A percentile compares a stretch with the other conserved stretches of the same genome.
Evolutionary conservation across 1,284 basidiomycete genomes (phyloP).

Genomic region (Cutaneotrichosporon dermatis): DNA sequence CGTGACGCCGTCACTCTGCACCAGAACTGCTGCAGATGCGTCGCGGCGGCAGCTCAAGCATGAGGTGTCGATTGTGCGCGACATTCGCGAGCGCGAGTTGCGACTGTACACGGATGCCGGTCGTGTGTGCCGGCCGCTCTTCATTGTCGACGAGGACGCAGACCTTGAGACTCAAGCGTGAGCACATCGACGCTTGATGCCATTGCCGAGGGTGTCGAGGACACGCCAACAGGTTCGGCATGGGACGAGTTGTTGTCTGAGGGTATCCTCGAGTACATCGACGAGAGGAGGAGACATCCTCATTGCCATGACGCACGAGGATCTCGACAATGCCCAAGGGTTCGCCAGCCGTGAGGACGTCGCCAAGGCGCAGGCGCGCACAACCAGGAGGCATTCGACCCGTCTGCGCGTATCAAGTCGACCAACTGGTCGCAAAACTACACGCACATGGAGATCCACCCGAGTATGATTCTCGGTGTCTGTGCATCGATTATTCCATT

Average conservation of each 20-base stretch:
- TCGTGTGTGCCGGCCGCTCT: slow-evolving; percentile 90
- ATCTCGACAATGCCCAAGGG: slow-evolving; percentile 69
- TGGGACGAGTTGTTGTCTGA: slow-evolving; percentile 83
- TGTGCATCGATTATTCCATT: slow-evolving; percentile 99
- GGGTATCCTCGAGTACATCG: slow-evolving; percentile 89
- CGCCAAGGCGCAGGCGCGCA: slow-evolving; percentile 51
- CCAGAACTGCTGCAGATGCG: slow-evolving; percentile 87
- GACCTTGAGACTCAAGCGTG: slow-evolving; percentile 74
- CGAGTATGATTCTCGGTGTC: slow-evolving; percentile 97
- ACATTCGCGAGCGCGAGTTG: slow-evolving; percentile 92
- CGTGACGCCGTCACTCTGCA: slow-evolving; percentile 89
- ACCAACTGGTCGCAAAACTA: slow-evolving; percentile 78
- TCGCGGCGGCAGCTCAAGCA: slow-evolving; percentile 93
- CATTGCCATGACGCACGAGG: slow-evolving; percentile 98
- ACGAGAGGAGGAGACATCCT: slow-evolving; percentile 99
- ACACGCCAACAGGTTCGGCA: slow-evolving; percentile 59
- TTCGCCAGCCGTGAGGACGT: slow-evolving; percentile 33
- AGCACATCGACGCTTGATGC: slow-evolving; percentile 62
- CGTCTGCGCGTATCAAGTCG: slow-evolving; percentile 79
- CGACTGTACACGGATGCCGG: slow-evolving; percentile 95
- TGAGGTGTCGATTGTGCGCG: slow-evolving; percentile 94
- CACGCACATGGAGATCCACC: slow-evolving; percentile 99
- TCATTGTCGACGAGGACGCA: slow-evolving; percentile 84
- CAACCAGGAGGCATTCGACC: slow-evolving; percentile 62
- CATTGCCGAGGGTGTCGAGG: slow-evolving; percentile 51